phyloP scores from a whole-genome alignment of 1,284 basidiomycete genomes.

The Sanghuangporus weigelae region DNA sequence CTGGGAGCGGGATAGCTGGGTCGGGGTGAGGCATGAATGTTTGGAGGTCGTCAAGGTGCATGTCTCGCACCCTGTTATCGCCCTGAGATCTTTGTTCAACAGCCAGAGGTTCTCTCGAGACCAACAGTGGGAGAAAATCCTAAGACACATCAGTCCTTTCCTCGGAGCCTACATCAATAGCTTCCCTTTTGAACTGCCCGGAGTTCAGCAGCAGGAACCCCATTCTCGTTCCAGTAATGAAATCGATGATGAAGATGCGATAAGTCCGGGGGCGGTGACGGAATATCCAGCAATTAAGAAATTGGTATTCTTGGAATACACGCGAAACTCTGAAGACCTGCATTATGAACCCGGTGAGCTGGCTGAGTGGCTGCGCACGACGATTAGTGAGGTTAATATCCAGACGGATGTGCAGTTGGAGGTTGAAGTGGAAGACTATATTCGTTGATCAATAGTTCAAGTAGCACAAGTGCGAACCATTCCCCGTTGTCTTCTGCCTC shows the following conservation, averaged over 20 bases:
- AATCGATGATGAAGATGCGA: background rate
- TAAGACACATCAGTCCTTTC: background rate
- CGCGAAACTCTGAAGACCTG: background rate
- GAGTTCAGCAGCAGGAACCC: too few species aligned
- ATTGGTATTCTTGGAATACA: background rate
- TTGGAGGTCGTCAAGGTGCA: background rate
- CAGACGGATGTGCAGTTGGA: background rate
- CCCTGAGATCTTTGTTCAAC: slow-evolving; percentile 1
- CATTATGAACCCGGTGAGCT: background rate
- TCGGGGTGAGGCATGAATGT: background rate
- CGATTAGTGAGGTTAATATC: background rate
- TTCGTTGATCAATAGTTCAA: background rate
- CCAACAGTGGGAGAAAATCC: slow-evolving; percentile 1
- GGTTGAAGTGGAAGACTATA: background rate
- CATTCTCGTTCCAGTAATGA: background rate
- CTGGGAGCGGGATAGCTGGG: background rate
- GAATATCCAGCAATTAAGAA: background rate
- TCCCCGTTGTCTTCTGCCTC: too few species aligned
- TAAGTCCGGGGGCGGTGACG: background rate
- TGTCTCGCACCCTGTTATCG: background rate
- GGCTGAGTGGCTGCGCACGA: background rate
- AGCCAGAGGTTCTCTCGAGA: background rate
- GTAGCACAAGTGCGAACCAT: too few species aligned
- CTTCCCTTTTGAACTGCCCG: too few species aligned
- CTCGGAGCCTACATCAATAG: background rate